Base-by-base conservation (phyloP, 768 basidiomycete species). In the Tulasnella sp. region DNA sequence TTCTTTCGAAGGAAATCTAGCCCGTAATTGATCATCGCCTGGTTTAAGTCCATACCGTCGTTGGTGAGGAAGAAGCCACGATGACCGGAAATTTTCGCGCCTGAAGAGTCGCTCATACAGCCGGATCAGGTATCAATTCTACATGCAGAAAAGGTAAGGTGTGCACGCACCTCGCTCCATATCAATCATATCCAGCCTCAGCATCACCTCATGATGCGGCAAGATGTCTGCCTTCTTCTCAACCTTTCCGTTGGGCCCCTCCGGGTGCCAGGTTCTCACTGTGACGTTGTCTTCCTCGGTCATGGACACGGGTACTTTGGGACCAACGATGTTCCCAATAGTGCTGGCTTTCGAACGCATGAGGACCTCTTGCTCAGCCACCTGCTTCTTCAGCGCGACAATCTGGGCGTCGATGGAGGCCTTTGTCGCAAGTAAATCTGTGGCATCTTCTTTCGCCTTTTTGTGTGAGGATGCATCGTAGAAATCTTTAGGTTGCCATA, bases 131-230 rank as follows among this genome's bases (percentile, higher is more conserved):
- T 48, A 27, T 38, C 5, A 15, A 8, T 27, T 25, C 19, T n/a
- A n/a, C 34, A 53, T 10, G 25, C 44, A 34, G 43, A 43, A 27
- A 24, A 22, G 29, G 48, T 60, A 17, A 38, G 44, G 51, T 10
- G 22, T 11, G 53, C 11, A 68, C 75, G n/a, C 62, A 85, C 91
- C 96, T 70, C 96, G 80, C 70, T 99, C 96, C 48, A 96, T 82
- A 70, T 98, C 96, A 80, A 94, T 92, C 22, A 91, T 92, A 67
- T 96, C 96, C 25, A 99, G 74, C 44, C 91, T 80, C 49, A 92
- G 80, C 49, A 99, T 79, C 24, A 98, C 91, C 74, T 99, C 96
- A 66, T 99, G 93, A 70, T 99, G 96, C n/a, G 94, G 84, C 73
- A 98, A 78, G 67, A 98, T 91, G 50, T 80, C 84, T 2, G 77